Base-by-base conservation (phyloP, 768 basidiomycete genomes). In the Panellus pusillus region DNA sequence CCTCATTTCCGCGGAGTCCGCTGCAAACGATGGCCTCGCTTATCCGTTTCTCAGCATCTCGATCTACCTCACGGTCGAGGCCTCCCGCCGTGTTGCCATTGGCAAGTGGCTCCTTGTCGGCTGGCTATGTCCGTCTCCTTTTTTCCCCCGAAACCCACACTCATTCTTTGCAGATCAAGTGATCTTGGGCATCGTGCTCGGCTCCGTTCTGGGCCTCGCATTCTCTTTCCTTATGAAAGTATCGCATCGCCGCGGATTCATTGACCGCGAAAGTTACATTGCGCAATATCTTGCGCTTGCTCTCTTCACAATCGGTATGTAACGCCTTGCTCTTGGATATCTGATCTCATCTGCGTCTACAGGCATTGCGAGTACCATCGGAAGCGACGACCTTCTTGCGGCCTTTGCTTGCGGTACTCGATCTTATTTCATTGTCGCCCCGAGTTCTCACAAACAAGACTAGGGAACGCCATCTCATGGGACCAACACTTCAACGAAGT, bases 21-120 rank as follows among this genome's bases (percentile, higher is more conserved):
- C 95, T 0, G 87, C 91, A 7, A 99, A 99, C 69, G 97, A 98
- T 61, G 97, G 97, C 2, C 79, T 98, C 13, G 93, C 95, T 2
- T 97, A 95, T 68, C 94, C 94, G 0, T 98, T 98, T 68, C 75
- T 98, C 50, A 81, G 83, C 24, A 78, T 98, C 47, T 83, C 95
- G 3, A 77, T 98, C 9, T 98, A 96, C 67, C 76, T 98, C 42
- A 86, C 86, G 9, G 60, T 93, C 5, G 91, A 96, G 58, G 64
- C 77, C 0, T 79, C 84, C 3, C 76, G 72, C 13, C 70, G 75
- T 0, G 76, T 76, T 9, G 92, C 93, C 5, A 72, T 97, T 31
- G 83, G 77, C 12, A 81, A 93, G 64, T 97, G 97, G 95, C 73
- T 95, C 50, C 78, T 93, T 38, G 72, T 94, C 47, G 91, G 93